Conservation (phyloP, 2,329 filamentous ascomycete genomes). For the Ploettnerulaceae sp. region DNA sequence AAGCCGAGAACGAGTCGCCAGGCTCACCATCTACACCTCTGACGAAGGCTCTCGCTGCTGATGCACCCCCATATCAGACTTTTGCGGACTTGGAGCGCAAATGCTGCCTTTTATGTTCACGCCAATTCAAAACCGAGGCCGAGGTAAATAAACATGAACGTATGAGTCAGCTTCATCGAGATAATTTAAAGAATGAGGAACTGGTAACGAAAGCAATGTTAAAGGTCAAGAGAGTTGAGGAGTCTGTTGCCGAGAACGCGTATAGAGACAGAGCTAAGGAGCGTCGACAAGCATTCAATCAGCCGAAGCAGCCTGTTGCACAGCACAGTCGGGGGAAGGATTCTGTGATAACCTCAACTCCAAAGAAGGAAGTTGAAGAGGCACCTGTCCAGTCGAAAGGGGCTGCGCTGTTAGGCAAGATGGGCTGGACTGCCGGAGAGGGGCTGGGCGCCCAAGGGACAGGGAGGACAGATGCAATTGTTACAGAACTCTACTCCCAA, state of each 20-base stretch:
- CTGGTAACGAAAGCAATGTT: slow-evolving; percentile 38
- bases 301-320: slow-evolving; percentile 48
- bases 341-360: slow-evolving; percentile 14
- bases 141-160: slow-evolving; percentile 57
- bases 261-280: slow-evolving; percentile 60
- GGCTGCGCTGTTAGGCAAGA: slow-evolving; percentile 63
- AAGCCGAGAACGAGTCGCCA: slow-evolving; percentile 31
- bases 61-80: slow-evolving; percentile 44
- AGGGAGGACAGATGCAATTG: slow-evolving; percentile 59
- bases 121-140: slow-evolving; percentile 49
- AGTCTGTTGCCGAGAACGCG: slow-evolving; percentile 20
- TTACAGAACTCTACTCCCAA: slow-evolving; percentile 59
- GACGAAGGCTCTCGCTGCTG: slow-evolving; percentile 21
- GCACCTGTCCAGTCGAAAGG: slow-evolving; percentile 52
- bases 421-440: slow-evolving; percentile 64
- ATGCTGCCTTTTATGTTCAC: slow-evolving; percentile 58
- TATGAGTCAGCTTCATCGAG: slow-evolving; percentile 51
- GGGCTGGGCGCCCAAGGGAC: slow-evolving; percentile 60
- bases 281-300: slow-evolving; percentile 57
- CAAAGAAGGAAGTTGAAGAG: slow-evolving; percentile 37
- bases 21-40: slow-evolving; percentile 15
- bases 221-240: slow-evolving; percentile 35
- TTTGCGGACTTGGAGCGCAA: slow-evolving; percentile 54
- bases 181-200: slow-evolving; percentile 48
- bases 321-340: slow-evolving; percentile 36